These are phyloP conservation scores for Rutstroemia sp. DNA, from an alignment of 2,329 filamentous ascomycete genomes.

Conservation along the genomic window DNA sequence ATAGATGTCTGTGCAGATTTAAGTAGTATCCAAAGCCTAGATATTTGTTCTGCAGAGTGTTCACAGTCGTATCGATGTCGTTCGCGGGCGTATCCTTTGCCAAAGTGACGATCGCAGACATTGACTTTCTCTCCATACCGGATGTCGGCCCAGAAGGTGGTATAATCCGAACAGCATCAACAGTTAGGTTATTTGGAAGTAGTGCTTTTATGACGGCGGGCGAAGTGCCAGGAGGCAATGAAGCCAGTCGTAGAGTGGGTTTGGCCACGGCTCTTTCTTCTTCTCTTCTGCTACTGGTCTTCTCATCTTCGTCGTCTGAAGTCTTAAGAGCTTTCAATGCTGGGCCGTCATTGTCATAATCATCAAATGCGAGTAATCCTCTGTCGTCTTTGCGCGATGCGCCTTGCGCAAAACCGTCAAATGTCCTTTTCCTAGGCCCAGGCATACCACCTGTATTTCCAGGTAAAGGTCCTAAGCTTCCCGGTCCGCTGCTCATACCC, in stretches of 20 bases:
- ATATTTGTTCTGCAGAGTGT: constrained; percentile 72
- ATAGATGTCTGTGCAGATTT: constrained; percentile 73
- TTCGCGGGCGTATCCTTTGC: constrained; percentile 73
- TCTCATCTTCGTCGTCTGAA: constrained; percentile 36
- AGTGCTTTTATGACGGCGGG: constrained; percentile 52
- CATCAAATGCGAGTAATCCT: constrained; percentile 28
- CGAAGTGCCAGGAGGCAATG: constrained; percentile 53
- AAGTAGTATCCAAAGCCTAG: constrained; percentile 79
- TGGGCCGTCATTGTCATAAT: constrained; percentile 24
- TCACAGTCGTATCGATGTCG: constrained; percentile 77
- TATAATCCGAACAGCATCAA: constrained; percentile 68
- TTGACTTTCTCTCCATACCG: constrained; percentile 59
- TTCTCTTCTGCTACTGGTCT: constrained; percentile 34
- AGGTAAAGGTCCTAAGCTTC: constrained; percentile 50
- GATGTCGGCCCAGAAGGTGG: constrained; percentile 42
- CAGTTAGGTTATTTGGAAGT: constrained; percentile 50
- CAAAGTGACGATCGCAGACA: constrained; percentile 73
- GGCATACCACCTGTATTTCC: constrained; percentile 32
- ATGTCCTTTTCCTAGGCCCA: constrained; percentile 43
- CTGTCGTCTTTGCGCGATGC: constrained; percentile 28
- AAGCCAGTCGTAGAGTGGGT: constrained; percentile 54
- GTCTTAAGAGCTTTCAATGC: constrained; percentile 21
- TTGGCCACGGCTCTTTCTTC: constrained; percentile 51
- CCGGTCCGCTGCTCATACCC: constrained; percentile 44
- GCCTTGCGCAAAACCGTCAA: constrained; percentile 36